Conservation (phyloP, 208 protist species). For the Acanthamoeba comandoni region DNA sequence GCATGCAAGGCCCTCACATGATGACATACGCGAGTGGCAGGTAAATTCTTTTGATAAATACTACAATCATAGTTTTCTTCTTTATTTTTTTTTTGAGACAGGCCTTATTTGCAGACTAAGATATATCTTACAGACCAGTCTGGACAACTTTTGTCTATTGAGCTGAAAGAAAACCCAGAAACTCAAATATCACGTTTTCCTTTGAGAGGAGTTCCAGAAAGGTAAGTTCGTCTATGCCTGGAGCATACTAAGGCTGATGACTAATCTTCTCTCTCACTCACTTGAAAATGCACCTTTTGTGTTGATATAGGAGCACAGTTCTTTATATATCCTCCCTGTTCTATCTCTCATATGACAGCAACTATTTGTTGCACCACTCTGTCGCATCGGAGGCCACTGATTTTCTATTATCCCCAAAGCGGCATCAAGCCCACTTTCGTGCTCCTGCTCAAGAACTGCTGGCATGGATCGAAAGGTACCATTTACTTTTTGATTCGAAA, state of each 20-base stretch:
- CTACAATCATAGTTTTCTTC: background rate
- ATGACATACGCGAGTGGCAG: conserved; percentile 20
- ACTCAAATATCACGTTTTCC: conserved; percentile 16
- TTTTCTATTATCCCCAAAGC: background rate
- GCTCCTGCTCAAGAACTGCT: too few species aligned
- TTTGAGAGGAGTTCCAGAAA: background rate
- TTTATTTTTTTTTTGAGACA: background rate
- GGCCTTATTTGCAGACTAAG: background rate
- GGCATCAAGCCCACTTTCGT: too few species aligned
- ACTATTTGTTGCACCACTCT: conserved; percentile 16
- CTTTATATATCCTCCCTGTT: conserved; percentile 5
- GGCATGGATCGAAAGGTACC: too few species aligned
- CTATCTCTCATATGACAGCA: conserved; percentile 21
- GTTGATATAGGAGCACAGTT: background rate
- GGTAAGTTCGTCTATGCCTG: background rate
- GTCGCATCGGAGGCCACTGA: conserved; percentile 21
- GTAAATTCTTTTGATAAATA: background rate
- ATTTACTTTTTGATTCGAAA: too few species aligned
- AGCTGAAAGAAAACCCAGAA: conserved; percentile 21
- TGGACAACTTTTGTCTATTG: background rate
- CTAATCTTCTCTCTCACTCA: background rate
- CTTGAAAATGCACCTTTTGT: background rate
- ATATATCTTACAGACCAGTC: conserved; percentile 16
- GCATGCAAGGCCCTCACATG: conserved; percentile 18
- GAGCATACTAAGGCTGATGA: background rate